Evolutionary conservation across 306 rosid species (phyloP), one percentile per base, ranked within the genome.

Genomic region (Hippophae gyantsensis): DNA sequence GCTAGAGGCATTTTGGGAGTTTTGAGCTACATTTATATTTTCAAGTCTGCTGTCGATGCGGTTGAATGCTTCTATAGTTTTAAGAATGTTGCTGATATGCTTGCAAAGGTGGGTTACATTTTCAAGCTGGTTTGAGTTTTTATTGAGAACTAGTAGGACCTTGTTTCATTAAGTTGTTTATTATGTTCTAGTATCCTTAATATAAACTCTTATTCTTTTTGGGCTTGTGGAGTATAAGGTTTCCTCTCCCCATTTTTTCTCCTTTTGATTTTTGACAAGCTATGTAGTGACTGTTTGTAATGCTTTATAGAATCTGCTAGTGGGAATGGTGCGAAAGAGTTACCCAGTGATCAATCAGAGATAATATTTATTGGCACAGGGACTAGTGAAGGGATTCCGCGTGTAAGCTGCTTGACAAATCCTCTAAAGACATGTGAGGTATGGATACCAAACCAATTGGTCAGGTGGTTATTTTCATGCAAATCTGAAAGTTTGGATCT

Each of bases 371-470:
- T 88, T 48, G 98, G 98, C 32, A 85, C 96, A 4, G 98, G 98
- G 64, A 92, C 98, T 5, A 92, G 98, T 59, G 98, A 92, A 80
- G 98, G 98, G 14, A 69, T 92, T 82, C 98, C 98, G 0, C 74
- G 95, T 25, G 89, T 88, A 57, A 85, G 96, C 76, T 92, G 96
- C 71, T 73, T 87, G 61, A 85, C 98, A 43, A 68, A 87, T 81
- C 89, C 96, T 68, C 63, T 74, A 10, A 80, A 72, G 74, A 76
- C 74, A 69, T 92, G 98, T 55, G 80, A 45, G 87, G 96, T 90
- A 76, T 59, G 52, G 38, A 51, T 43, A 7, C 62, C 9, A 7
- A 51, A 52, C 53, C 64, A 13, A 49, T n/a, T 52, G 66, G 32
- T 57, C 42, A 57, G 13, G 43, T 47, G 57, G 38, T 32, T 32